phyloP scores from a whole-genome alignment of 2,329 filamentous ascomycete genomes.

The Aspergillus thermomutatus region DNA sequence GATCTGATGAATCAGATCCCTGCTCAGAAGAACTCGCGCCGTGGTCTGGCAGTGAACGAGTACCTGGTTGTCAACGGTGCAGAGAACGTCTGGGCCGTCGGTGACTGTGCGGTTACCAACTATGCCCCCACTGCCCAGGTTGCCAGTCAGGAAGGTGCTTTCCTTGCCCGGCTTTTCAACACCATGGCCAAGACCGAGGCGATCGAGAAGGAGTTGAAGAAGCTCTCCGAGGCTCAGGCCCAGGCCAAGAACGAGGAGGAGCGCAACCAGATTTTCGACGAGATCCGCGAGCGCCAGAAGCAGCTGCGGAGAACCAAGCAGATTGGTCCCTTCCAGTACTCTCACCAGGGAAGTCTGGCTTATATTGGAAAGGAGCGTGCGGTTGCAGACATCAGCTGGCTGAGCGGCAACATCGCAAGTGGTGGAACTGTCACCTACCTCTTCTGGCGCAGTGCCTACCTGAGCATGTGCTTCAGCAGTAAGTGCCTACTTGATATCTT shows the following conservation, averaged over 20 bases:
- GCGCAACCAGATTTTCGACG: conserved; percentile 58
- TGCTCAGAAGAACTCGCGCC: conserved; percentile 90
- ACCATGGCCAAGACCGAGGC: conserved; percentile 94
- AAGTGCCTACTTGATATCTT: conserved; percentile 50
- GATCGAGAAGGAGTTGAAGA: conserved; percentile 71
- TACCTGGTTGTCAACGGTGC: conserved; percentile 97
- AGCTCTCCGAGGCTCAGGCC: conserved; percentile 63
- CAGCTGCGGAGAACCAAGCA: conserved; percentile 86
- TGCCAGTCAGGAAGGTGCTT: conserved; percentile 89
- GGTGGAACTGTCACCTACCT: conserved; percentile 94
- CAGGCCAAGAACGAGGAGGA: conserved; percentile 63
- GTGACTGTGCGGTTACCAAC: conserved; percentile 95
- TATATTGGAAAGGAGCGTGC: conserved; percentile 99
- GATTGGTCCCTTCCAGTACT: conserved; percentile 97
- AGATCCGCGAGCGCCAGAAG: conserved; percentile 85
- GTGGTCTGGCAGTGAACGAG: conserved; percentile 94
- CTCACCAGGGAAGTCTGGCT: conserved; percentile 91
- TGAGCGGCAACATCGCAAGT: conserved; percentile 91
- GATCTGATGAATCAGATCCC: conserved; percentile 91
- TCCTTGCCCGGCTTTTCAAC: conserved; percentile 95
- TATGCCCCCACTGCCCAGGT: conserved; percentile 98
- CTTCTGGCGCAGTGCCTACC: conserved; percentile 96
- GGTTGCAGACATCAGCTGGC: conserved; percentile 94
- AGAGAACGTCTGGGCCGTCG: conserved; percentile 96
- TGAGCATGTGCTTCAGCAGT: conserved; percentile 99